Base-by-base conservation (phyloP, 2,329 filamentous ascomycete species). In the Knoxdaviesia capensis region DNA sequence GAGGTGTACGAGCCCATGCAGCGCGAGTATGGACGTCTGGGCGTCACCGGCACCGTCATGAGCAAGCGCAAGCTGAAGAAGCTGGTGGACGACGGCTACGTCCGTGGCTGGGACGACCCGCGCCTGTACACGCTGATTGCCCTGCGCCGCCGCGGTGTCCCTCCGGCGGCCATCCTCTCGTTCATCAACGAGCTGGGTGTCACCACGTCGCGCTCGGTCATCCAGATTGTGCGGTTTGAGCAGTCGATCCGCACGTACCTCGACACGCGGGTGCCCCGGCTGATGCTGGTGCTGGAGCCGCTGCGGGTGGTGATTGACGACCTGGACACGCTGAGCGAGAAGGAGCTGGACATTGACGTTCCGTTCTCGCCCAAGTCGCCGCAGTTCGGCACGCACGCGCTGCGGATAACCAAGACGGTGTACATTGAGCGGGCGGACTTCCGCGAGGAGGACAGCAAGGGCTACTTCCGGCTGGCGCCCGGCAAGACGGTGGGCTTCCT, bases 171-270 rank as follows among this genome's bases (percentile, higher is more conserved):
- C 2, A 81, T 94, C 46, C 72, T 94, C 44, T 79, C 83, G 43
- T 96, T 94, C 52, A 77, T 94, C 45, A 84, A 85, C 50, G 86
- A 94, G 58, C 74, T 94, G 20, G 88, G 87, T 32, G 86, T 94
- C 35, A 93, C 87, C 0, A 92, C 86, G 34, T 71, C 78, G 35
- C 73, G 74, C 41, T 81, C 80, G 4, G 75, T 82, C 48, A 93
- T 94, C 50, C 76, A 88, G 56, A 77, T 84, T 39, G 61, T 69
- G 44, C 77, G 80, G n/a, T 85, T 96, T 47, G 88, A 96, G 53
- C 77, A 88, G 54, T 77, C 75, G 0, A 75, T 96, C 46, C 77
- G 88, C 28, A 77, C 77, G 48, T 92, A 94, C 56, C 76, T 96
- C 9, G 88, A 96, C 57, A 73, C 73, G 40, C 86, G 83, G 0